Percentiles rank a stretch among this genome's conserved stretches.
Evolutionary conservation across 768 basidiomycete genomes (phyloP).

Genomic region (Tricholoma terreum): DNA sequence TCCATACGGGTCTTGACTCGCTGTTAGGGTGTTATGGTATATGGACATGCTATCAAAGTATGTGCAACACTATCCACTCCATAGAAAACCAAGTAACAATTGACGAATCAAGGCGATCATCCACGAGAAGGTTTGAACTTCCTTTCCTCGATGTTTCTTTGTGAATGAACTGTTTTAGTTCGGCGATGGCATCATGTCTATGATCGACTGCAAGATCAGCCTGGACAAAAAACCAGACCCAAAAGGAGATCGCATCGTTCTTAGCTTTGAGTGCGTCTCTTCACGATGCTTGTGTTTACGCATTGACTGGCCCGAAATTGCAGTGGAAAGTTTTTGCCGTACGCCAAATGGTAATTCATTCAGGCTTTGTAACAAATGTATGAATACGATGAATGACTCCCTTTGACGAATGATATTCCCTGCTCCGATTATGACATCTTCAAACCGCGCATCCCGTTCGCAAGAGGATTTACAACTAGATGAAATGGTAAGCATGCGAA

Average conservation of each 20-base stretch:
- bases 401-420: too few relatives aligned
- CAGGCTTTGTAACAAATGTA: neutral
- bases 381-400: neutral
- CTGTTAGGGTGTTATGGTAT: conserved; percentile 63
- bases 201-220: conserved; percentile 78
- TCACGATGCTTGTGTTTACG: neutral
- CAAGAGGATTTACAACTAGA: neutral
- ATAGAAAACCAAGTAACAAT: neutral
- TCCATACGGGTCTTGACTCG: neutral
- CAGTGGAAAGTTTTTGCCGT: conserved; percentile 78
- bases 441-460: neutral
- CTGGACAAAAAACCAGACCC: conserved; percentile 70
- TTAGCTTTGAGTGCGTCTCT: conserved; percentile 72
- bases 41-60: conserved; percentile 79
- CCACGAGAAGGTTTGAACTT: conserved; percentile 60
- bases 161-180: conserved; percentile 42
- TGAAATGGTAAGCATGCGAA: neutral
- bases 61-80: conserved; percentile 8
- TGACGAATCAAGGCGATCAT: conserved; percentile 52
- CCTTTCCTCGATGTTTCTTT: neutral
- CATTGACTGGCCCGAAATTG: conserved; percentile 1
- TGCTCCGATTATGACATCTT: neutral
- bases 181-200: conserved; percentile 86
- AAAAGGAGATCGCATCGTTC: conserved; percentile 73
- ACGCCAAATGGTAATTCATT: conserved; percentile 56